Conservation (phyloP, 345 rosid genomes). For the Brassica incana region DNA sequence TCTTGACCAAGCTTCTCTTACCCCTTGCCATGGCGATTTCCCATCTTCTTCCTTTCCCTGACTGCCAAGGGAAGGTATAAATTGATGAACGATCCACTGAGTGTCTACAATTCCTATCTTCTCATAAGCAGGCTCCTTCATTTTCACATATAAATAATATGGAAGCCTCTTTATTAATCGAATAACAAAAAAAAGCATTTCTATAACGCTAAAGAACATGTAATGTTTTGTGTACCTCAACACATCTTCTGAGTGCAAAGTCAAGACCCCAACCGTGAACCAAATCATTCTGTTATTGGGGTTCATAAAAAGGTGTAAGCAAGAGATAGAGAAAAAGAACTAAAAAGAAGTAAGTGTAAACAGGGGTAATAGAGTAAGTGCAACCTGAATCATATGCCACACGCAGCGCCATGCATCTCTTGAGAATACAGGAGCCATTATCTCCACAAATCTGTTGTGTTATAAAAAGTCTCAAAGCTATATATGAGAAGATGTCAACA, state of each 20-base stretch:
- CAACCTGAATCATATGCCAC: constrained; percentile 95
- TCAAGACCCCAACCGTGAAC: constrained; percentile 99
- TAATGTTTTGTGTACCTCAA: constrained; percentile 50
- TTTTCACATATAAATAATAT: constrained; percentile 10
- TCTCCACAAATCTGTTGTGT: constrained; percentile 83
- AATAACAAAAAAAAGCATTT: not conserved
- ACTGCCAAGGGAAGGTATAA: constrained; percentile 75
- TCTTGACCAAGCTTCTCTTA: constrained; percentile 37
- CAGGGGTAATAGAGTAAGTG: not conserved
- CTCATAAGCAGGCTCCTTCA: constrained; percentile 80
- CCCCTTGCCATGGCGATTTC: constrained; percentile 84
- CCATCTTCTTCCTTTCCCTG: constrained; percentile 67
- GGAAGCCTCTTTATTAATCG: not conserved
- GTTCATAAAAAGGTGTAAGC: constrained; percentile 14
- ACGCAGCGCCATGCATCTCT: constrained; percentile 90
- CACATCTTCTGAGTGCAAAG: constrained; percentile 92
- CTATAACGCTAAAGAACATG: not conserved
- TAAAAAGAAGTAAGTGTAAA: constrained; percentile 16
- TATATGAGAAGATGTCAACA: constrained; percentile 8
- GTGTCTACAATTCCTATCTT: constrained; percentile 95
- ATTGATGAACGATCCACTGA: constrained; percentile 95
- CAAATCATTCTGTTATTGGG: constrained; percentile 75
- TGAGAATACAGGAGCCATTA: constrained; percentile 97
- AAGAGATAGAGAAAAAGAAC: not conserved
- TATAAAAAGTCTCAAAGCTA: constrained; percentile 6